Evolutionary conservation across 768 basidiomycete genomes (phyloP), one percentile per base, ranked within the genome.

Genomic region (Leccinum ochraceum): DNA sequence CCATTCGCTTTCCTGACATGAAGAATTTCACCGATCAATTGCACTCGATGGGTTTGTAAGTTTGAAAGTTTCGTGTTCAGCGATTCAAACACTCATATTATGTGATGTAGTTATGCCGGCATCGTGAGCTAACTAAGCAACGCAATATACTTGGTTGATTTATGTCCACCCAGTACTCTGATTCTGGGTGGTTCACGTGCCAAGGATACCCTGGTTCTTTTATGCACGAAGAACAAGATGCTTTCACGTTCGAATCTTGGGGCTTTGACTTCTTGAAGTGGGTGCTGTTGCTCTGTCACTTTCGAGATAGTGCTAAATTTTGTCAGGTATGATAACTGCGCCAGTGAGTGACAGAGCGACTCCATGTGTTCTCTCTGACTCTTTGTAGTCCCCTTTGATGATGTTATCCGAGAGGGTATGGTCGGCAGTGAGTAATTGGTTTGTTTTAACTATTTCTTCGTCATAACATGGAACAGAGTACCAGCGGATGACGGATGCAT

Each of bases 161-260:
- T 6, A 36, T 54, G 36, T 54, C 30, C 14, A 7, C 46, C 10
- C 30, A 86, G 86, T 88, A 88, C 60, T 83, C 85, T 60, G 85
- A 87, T 69, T 83, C 86, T 0, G 86, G 86, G 16, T 87, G 86
- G 86, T 84, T 81, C 64, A 88, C 86, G 6, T 88, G 86, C 63
- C 76, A 77, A 28, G 66, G 79, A 14, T 87, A 83, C 66, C 86
- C 86, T 2, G 86, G 86, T 42, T 87, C 86, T 4, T 88, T 76
- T 71, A 75, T 78, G 68, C 81, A 88, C 63, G 86, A 88, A 67
- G 81, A 77, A 24, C 79, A 82, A 77, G 86, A 88, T 71, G 80
- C 79, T 36, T 76, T 81, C 64, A 76, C 80, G 3, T 88, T 88
- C 75, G 79, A 81, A 56, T 67, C 69, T 50, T 88, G 86, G 86